These are phyloP conservation scores for Agrostemma githago DNA, from an alignment of 148 eudicot species.

Conservation along the genomic window DNA sequence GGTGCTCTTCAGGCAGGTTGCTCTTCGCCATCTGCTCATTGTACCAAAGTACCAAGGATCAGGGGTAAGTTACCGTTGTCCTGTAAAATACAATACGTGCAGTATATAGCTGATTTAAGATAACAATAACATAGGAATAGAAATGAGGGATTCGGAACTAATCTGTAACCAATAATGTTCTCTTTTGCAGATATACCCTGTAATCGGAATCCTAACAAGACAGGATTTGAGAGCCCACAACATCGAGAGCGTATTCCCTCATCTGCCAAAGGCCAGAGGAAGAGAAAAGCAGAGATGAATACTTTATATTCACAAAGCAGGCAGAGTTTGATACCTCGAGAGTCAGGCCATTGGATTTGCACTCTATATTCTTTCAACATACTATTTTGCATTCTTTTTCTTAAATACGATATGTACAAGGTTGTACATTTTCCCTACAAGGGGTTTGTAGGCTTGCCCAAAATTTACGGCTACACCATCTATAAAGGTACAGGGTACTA, in stretches of 20 bases:
- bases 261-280: constrained; percentile 49
- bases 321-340: constrained; percentile 10
- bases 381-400: constrained; percentile 23
- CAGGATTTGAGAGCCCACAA: constrained; percentile 88
- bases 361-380: constrained; percentile 27
- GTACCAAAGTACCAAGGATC: constrained; percentile 70
- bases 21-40: constrained; percentile 76
- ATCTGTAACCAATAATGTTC: constrained; percentile 25
- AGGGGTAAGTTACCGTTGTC: constrained; percentile 51
- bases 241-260: constrained; percentile 70
- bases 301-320: constrained; percentile 9
- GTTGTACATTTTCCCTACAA: constrained; percentile 18
- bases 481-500: constrained; percentile 10
- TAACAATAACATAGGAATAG: not conserved
- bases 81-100: not conserved
- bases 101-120: not conserved
- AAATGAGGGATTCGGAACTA: not conserved
- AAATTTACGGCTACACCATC: constrained; percentile 16
- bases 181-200: constrained; percentile 55
- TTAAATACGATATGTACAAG: constrained; percentile 24
- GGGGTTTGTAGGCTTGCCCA: constrained; percentile 17
- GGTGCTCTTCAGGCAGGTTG: constrained; percentile 83
- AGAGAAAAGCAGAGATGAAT: constrained; percentile 55
- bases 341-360: constrained; percentile 11
- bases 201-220: constrained; percentile 88